phyloP scores from a whole-genome alignment of 2,329 filamentous ascomycete genomes.

The Colletotrichum sp. region DNA sequence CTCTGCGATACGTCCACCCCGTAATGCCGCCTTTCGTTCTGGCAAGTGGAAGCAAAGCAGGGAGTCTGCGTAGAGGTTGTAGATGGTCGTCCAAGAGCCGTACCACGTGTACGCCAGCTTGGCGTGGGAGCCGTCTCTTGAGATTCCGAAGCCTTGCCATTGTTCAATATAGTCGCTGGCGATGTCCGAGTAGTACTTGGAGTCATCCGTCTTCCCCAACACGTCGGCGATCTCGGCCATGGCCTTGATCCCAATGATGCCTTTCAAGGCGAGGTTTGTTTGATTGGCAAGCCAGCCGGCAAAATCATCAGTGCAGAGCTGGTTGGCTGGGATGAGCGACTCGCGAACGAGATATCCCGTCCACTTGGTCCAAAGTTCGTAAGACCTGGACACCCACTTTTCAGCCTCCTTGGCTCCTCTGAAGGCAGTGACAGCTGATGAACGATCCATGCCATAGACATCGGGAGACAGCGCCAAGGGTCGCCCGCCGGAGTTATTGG shows the following conservation, averaged over 20 bases:
- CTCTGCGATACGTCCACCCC: not conserved
- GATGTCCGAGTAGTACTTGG: conserved; percentile 65
- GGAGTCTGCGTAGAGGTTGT: conserved; percentile 77
- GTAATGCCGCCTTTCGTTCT: conserved; percentile 23
- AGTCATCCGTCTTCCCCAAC: conserved; percentile 62
- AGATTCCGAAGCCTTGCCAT: conserved; percentile 75
- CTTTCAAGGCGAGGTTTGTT: conserved; percentile 78
- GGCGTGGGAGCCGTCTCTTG: conserved; percentile 73
- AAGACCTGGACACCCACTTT: conserved; percentile 55
- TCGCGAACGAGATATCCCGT: conserved; percentile 75
- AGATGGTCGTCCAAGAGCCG: conserved; percentile 82
- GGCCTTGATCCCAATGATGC: conserved; percentile 78
- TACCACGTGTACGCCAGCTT: conserved; percentile 84
- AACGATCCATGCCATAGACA: conserved; percentile 59
- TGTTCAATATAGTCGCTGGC: conserved; percentile 71
- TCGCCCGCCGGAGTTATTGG: conserved; percentile 31
- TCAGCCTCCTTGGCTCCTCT: conserved; percentile 48
- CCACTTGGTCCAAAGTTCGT: conserved; percentile 78
- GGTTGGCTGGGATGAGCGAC: conserved; percentile 71
- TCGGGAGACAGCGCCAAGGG: conserved; percentile 36
- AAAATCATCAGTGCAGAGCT: conserved; percentile 80
- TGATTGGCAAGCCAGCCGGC: conserved; percentile 77
- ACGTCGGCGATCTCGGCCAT: conserved; percentile 73
- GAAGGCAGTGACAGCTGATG: conserved; percentile 55
- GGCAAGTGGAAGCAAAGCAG: conserved; percentile 79